Evolutionary conservation across 345 rosid genomes (phyloP), one percentile per base, ranked within the genome.

Genomic region (Hibiscus mutabilis): DNA sequence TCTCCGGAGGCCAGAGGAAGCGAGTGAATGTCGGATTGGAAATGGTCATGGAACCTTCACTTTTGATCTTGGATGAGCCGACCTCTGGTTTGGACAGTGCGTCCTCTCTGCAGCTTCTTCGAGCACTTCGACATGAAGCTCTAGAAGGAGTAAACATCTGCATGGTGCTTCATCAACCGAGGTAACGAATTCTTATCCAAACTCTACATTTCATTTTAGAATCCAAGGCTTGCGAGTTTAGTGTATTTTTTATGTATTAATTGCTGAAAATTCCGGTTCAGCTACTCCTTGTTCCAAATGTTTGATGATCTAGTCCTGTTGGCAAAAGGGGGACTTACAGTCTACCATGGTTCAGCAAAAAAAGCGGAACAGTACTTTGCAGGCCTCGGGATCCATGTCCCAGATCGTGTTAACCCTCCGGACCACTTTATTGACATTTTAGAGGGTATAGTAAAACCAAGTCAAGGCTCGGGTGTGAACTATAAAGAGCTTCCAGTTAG

Each of bases 81-180:
- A 95, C 99, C 40, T 95, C 99, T 15, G 99, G 99, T 68, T 86
- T 95, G 74, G 99, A 95, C 73, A 95, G 99, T 80, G 96, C 99
- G 31, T 95, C 99, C 40, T 95, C 99, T 66, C 92, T 84, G 81
- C 84, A 79, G 55, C 96, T 95, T 67, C 90, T 95, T 76, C 84
- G 81, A 84, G 97, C 98, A 16, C 99, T 95, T 82, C 81, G 93
- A 35, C 98, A 78, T 14, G 99, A 95, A 78, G 83, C 94, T n/a
- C 92, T 92, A 21, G 92, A 89, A 84, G 97, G 97, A 40, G 99
- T 95, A 40, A 95, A 87, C 77, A 77, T 95, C 77, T 89, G 92
- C 89, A 86, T 86, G 96, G 97, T 92, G 66, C 92, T 95, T 83
- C 99, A 95, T 77, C 98, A 95, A 75, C 98, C 99, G 18, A 92